phyloP scores from a whole-genome alignment of 1,284 basidiomycete genomes.

The Retiboletus flavoniger region DNA sequence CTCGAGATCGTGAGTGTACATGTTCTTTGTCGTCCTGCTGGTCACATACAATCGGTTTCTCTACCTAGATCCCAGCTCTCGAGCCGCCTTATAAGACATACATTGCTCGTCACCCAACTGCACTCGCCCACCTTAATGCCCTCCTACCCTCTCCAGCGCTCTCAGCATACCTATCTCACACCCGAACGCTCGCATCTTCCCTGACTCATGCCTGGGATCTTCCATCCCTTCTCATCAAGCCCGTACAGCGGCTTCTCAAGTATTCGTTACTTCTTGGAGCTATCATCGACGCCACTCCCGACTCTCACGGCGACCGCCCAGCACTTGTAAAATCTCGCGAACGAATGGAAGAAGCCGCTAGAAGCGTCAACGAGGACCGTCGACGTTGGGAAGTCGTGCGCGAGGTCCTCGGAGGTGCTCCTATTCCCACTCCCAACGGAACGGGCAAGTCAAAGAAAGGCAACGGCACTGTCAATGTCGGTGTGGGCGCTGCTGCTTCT shows the following conservation, averaged over 20 bases:
- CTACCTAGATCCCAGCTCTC: constrained; percentile 66
- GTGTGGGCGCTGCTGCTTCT: constrained; percentile 51
- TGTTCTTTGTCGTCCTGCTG: constrained; percentile 2
- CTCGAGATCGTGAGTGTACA: constrained; percentile 58
- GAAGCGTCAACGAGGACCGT: constrained; percentile 84
- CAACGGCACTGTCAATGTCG: constrained; percentile 29
- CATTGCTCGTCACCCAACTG: constrained; percentile 82
- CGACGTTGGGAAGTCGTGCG: constrained; percentile 83
- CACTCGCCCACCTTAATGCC: constrained; percentile 67
- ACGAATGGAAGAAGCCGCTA: constrained; percentile 75
- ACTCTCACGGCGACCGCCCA: constrained; percentile 69
- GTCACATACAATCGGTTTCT: not conserved
- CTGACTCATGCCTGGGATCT: constrained; percentile 93
- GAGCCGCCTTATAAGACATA: constrained; percentile 82
- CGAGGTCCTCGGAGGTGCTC: constrained; percentile 50
- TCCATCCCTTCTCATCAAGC: constrained; percentile 87
- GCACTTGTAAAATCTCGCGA: constrained; percentile 52
- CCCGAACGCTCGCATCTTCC: constrained; percentile 64
- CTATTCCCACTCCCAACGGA: constrained; percentile 25
- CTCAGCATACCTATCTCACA: constrained; percentile 64
- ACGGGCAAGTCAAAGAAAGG: constrained; percentile 43
- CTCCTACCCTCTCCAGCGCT: constrained; percentile 50
- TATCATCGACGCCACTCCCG: constrained; percentile 78
- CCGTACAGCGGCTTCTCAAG: constrained; percentile 89
- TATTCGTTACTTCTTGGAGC: constrained; percentile 85